Percentiles rank a stretch among this genome's conserved stretches.
Conservation (phyloP, 2,329 filamentous ascomycete species). For the Aspergillus felis region DNA sequence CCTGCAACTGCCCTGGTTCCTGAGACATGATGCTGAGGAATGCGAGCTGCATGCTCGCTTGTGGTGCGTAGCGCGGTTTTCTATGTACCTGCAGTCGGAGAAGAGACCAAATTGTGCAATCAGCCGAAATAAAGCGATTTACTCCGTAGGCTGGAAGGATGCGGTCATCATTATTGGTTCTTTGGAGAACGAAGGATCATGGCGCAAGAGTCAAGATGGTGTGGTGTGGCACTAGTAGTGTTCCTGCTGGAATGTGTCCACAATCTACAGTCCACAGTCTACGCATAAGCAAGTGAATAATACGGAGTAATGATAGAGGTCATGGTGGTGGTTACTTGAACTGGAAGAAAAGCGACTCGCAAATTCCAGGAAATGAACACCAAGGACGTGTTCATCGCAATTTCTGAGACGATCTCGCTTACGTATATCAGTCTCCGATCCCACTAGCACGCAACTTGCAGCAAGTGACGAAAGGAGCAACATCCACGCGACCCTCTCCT, state of each 20-base stretch:
- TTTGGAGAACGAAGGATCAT: neutral
- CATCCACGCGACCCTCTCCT: slow-evolving; percentile 7
- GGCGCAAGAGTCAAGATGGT: neutral
- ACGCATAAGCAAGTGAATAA: too few species aligned
- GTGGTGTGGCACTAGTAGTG: neutral
- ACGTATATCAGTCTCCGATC: slow-evolving; percentile 13
- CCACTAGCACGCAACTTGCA: slow-evolving; percentile 2
- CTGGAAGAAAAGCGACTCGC: too few species aligned
- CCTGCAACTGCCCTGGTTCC: too few species aligned
- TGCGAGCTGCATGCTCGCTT: neutral
- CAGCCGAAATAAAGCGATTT: neutral
- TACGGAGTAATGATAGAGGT: too few species aligned
- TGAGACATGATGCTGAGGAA: too few species aligned
- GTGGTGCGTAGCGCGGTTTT: neutral
- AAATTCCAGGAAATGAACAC: too few species aligned
- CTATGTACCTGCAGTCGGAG: neutral
- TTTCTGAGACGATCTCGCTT: slow-evolving; percentile 5
- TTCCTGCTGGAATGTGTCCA: too few species aligned
- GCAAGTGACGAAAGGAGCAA: slow-evolving; percentile 14
- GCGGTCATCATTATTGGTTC: neutral
- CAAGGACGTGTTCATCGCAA: neutral
- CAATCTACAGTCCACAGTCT: too few species aligned
- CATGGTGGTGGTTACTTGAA: too few species aligned
- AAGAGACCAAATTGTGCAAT: neutral
- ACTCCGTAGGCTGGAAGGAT: neutral